Conservation (phyloP, 495 filamentous ascomycete genomes). For the Talaromyces borbonicus region DNA sequence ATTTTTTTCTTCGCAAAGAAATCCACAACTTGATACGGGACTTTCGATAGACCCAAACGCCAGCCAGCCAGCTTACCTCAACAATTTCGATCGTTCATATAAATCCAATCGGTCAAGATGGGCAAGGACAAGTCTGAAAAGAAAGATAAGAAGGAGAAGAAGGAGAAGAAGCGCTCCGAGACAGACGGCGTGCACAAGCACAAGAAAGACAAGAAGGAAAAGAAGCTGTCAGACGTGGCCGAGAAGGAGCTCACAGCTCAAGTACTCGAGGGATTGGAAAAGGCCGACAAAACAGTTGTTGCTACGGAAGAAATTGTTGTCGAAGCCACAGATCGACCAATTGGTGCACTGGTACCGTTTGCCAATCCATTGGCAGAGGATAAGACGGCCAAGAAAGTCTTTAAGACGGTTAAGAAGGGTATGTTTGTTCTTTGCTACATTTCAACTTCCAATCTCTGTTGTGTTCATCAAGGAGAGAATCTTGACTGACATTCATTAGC, state of each 20-base stretch:
- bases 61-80: conserved; percentile 9
- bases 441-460: background rate
- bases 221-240: conserved; percentile 47
- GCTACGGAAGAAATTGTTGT: conserved; percentile 25
- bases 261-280: conserved; percentile 41
- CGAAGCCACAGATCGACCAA: conserved; percentile 41
- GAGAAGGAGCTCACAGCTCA: conserved; percentile 51
- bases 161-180: conserved; percentile 72
- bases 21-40: conserved; percentile 19
- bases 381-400: conserved; percentile 83
- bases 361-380: conserved; percentile 84
- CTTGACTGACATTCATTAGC: conserved; percentile 45
- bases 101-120: conserved; percentile 27
- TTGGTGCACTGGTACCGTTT: conserved; percentile 83
- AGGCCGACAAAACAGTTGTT: conserved; percentile 30
- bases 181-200: conserved; percentile 64
- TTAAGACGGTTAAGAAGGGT: conserved; percentile 94
- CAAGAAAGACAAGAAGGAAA: conserved; percentile 56
- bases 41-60: background rate
- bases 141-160: conserved; percentile 64
- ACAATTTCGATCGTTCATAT: conserved; percentile 5
- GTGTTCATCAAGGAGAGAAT: background rate
- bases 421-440: conserved; percentile 24
- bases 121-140: conserved; percentile 50
- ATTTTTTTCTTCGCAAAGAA: conserved; percentile 30